Percentiles rank a stretch among this genome's conserved stretches.
Conservation (phyloP, 2,329 filamentous ascomycete species). For the Ceratocystis smalleyi region DNA sequence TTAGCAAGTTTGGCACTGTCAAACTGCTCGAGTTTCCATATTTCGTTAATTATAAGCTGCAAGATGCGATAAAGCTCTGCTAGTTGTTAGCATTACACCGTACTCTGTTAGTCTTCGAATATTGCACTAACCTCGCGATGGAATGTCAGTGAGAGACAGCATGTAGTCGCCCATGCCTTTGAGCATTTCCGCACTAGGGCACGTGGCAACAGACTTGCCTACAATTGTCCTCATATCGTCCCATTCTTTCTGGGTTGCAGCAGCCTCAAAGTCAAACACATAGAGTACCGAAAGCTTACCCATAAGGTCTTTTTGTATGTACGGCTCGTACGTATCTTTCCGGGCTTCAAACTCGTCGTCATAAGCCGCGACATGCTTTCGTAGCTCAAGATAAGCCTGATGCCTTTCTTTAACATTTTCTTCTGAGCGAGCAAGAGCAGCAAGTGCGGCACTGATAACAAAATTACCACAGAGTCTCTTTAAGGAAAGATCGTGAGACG, state of each 20-base stretch:
- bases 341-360: slow-evolving; percentile 24
- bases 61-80: slow-evolving; percentile 39
- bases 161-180: slow-evolving; percentile 53
- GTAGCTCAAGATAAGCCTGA: slow-evolving; percentile 46
- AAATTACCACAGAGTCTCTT: slow-evolving; percentile 58
- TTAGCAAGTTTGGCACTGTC: slow-evolving; percentile 48
- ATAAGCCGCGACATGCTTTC: slow-evolving; percentile 46
- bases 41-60: slow-evolving; percentile 54
- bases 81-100: slow-evolving; percentile 4
- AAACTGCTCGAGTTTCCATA: slow-evolving; percentile 42
- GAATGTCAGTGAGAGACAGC: slow-evolving; percentile 34
- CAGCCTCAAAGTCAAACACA: slow-evolving; percentile 67
- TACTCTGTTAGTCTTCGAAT: not conserved
- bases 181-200: slow-evolving; percentile 32
- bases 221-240: slow-evolving; percentile 48
- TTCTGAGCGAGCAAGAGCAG: slow-evolving; percentile 36
- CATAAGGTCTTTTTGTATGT: slow-evolving; percentile 33
- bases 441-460: slow-evolving; percentile 38
- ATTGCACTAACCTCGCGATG: slow-evolving; percentile 34
- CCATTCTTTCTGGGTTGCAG: slow-evolving; percentile 51
- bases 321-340: slow-evolving; percentile 8
- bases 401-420: slow-evolving; percentile 36
- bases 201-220: slow-evolving; percentile 29
- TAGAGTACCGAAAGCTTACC: slow-evolving; percentile 51
- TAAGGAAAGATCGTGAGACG: slow-evolving; percentile 35